Conservation (phyloP, 441 rosid genomes). For the Adansonia gregorii region DNA sequence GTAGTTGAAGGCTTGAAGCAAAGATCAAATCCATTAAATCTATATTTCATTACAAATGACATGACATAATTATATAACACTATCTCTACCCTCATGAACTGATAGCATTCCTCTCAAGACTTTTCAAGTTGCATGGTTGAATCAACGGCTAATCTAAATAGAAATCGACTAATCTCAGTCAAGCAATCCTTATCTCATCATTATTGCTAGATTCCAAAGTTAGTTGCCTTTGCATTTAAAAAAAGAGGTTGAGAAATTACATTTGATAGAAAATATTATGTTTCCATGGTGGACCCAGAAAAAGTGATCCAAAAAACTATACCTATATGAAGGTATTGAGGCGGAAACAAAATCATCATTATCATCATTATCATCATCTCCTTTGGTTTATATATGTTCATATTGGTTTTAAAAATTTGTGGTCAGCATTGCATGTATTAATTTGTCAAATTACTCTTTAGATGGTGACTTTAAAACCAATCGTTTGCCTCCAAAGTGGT, state of each 20-base stretch:
- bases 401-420: neutral
- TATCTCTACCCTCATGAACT: neutral
- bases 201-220: constrained; percentile 20
- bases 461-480: neutral
- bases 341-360: too few species aligned
- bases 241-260: neutral
- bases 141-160: neutral
- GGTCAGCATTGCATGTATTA: neutral
- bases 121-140: neutral
- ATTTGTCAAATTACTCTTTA: neutral
- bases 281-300: neutral
- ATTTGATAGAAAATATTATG: neutral
- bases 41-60: neutral
- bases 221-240: neutral
- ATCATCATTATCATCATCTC: neutral
- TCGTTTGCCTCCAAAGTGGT: constrained; percentile 1
- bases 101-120: neutral
- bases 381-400: neutral
- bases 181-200: neutral
- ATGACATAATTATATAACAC: neutral
- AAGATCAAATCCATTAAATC: constrained; percentile 7
- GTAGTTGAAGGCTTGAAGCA: neutral
- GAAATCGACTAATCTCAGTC: constrained; percentile 5
- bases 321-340: too few species aligned
- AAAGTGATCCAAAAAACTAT: neutral